A percentile compares a stretch with the other conserved stretches of the same genome.
Conservation (phyloP, 805 yeast species). For the Debaryomyces maramus region DNA sequence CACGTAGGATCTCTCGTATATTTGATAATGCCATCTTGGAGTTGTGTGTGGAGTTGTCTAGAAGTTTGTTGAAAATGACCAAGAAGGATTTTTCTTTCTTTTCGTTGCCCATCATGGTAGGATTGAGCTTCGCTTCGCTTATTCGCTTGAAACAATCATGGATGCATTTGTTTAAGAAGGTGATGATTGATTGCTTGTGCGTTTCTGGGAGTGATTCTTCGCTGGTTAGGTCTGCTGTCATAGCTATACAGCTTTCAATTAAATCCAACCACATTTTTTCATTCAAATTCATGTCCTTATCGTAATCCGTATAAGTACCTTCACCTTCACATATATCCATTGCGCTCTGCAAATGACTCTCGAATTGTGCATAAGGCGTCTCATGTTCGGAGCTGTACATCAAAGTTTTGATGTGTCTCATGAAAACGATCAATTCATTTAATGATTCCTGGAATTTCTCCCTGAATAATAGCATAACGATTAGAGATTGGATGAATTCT, state of each 20-base stretch:
- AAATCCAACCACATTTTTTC: conserved; percentile 32
- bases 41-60: conserved; percentile 47
- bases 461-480: conserved; percentile 26
- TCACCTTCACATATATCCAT: conserved; percentile 29
- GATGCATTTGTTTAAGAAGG: conserved; percentile 26
- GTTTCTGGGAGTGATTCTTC: not conserved
- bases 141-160: conserved; percentile 34
- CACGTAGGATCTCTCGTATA: conserved; percentile 57
- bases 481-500: conserved; percentile 29
- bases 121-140: conserved; percentile 26
- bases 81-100: conserved; percentile 44
- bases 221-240: conserved; percentile 13
- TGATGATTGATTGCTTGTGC: not conserved
- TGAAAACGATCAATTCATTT: conserved; percentile 17
- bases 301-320: conserved; percentile 8
- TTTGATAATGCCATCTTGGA: conserved; percentile 52
- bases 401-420: conserved; percentile 19
- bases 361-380: conserved; percentile 17
- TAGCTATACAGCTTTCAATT: conserved; percentile 23
- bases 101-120: conserved; percentile 8
- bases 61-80: conserved; percentile 53
- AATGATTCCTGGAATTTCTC: conserved; percentile 31
- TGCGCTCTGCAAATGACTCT: conserved; percentile 34
- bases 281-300: conserved; percentile 15
- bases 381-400: conserved; percentile 4